Conservation (phyloP, 257 asterid species). For the Fraxinus cuspidata region DNA sequence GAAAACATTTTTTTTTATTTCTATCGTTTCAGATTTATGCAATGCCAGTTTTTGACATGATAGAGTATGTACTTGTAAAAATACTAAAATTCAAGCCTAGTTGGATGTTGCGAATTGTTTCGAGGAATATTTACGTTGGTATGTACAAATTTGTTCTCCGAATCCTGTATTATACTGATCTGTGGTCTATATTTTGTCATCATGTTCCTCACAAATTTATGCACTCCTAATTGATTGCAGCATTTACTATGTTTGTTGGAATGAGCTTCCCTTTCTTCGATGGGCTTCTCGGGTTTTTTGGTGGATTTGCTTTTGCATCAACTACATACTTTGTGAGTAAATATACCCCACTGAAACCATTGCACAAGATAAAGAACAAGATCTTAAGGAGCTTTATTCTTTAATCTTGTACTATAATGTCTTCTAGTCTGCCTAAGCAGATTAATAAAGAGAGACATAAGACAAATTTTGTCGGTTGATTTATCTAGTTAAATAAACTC, state of each 20-base stretch:
- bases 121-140: constrained; percentile 26
- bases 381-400: neutral
- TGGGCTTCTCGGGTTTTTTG: constrained; percentile 29
- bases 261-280: constrained; percentile 24
- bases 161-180: neutral
- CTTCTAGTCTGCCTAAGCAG: neutral
- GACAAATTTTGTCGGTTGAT: too few species aligned
- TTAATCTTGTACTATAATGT: neutral
- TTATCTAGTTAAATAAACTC: too few species aligned
- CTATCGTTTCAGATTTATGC: constrained; percentile 30
- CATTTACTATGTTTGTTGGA: constrained; percentile 25
- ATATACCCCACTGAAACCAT: neutral
- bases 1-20: neutral
- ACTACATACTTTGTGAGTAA: constrained; percentile 17
- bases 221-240: neutral
- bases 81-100: constrained; percentile 20
- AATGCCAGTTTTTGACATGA: constrained; percentile 36
- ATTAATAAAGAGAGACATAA: too few species aligned
- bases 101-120: neutral
- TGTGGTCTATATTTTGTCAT: too few species aligned
- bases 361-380: too few species aligned
- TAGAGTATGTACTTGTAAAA: constrained; percentile 15
- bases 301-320: constrained; percentile 24
- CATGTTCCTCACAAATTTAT: neutral
- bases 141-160: neutral